Evolutionary conservation across 1,139 yeast species (phyloP), one percentile per base, ranked within the genome.

Genomic region (Kodamaea sp.): DNA sequence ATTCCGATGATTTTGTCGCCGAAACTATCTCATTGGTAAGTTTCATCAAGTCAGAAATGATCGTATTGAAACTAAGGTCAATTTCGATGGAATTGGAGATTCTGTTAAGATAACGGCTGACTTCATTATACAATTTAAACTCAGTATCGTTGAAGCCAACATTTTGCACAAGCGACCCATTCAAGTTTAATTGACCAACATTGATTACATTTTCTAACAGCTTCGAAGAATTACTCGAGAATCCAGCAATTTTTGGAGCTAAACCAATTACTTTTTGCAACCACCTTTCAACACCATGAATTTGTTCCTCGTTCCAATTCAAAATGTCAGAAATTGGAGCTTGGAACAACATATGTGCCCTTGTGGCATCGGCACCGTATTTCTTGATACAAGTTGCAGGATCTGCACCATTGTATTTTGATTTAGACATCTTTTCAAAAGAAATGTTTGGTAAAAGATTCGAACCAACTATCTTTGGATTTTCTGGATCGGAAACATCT

Each of bases 401-500:
- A 55, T 90, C 96, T 3, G 87, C 96, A 10, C 98, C 98, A 54
- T 92, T 92, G 54, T 80, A 80, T 55, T 92, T 92, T 1, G 97
- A 89, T 60, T 92, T 92, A 1, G 97, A 89, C 98, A 92, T 92
- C 57, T 92, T 92, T 55, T 92, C 97, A 55, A 62, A 88, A 0
- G 86, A 65, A 1, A 86, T 58, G 0, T 45, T 44, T 0, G 96
- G 87, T 0, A 53, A 46, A 35, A 60, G 56, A 1, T 84, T 85
- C 0, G 83, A 69, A 0, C 58, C 65, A 24, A 58, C 68, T 6
- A 86, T 67, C 8, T 61, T 51, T 4, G 84, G 83, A 5, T 60
- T 54, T 0, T 58, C 60, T 0, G 73, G 60, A 30, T 63, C 61
- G 1, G 64, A 43, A 2, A 62, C 37, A 38, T 77, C 82, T 11